A percentile compares a stretch with the other conserved stretches of the same genome.
Conservation (phyloP, 1,284 basidiomycete genomes). For the Cryptococcus sp. region DNA sequence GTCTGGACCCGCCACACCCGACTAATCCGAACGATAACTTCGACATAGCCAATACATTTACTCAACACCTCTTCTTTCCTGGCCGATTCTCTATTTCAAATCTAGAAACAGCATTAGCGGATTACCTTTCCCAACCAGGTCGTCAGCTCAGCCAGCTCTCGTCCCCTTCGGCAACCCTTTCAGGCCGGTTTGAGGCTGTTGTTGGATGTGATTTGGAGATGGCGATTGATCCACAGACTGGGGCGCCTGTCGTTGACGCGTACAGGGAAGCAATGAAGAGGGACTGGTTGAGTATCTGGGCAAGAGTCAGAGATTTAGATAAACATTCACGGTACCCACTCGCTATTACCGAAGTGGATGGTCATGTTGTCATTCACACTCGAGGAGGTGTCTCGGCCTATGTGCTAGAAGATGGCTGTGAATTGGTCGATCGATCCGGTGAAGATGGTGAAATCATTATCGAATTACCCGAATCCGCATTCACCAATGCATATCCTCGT, state of each 20-base stretch:
- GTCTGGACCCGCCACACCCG: conserved; percentile 58
- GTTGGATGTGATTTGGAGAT: conserved; percentile 78
- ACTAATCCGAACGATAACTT: conserved; percentile 33
- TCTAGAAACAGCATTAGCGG: conserved; percentile 70
- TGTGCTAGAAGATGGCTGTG: conserved; percentile 61
- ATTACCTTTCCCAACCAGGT: conserved; percentile 61
- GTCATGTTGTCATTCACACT: conserved; percentile 60
- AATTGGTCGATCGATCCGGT: conserved; percentile 51
- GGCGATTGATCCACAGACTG: conserved; percentile 68
- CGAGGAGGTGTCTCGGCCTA: conserved; percentile 68
- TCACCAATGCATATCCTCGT: conserved; percentile 22
- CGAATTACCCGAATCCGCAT: conserved; percentile 22
- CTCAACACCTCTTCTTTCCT: conserved; percentile 75
- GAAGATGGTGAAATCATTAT: conserved; percentile 21
- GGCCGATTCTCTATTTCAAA: conserved; percentile 79
- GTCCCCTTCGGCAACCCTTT: conserved; percentile 58
- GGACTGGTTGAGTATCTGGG: conserved; percentile 90
- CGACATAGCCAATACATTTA: conserved; percentile 62
- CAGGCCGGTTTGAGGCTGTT: conserved; percentile 71
- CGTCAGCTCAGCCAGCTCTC: conserved; percentile 13
- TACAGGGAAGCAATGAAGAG: conserved; percentile 79
- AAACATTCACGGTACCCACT: conserved; percentile 79
- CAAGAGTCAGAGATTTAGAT: conserved; percentile 79
- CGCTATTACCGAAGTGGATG: conserved; percentile 16
- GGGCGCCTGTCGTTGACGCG: conserved; percentile 67